Evolutionary conservation across 2,329 filamentous ascomycete genomes (phyloP).

Genomic region (Aspergillus transmontanensis): DNA sequence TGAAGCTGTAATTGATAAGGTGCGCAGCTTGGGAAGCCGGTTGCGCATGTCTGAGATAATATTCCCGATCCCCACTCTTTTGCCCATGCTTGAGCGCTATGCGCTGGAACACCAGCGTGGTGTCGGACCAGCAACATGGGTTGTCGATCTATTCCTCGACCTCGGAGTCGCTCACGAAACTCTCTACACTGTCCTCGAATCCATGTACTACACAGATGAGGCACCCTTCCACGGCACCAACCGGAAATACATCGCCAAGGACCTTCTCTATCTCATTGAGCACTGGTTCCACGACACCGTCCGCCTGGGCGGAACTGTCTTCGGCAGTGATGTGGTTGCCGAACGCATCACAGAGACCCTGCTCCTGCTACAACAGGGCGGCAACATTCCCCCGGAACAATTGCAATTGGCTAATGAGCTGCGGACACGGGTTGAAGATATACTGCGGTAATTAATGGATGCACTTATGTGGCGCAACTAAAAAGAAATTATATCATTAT

Average conservation of each 20-base stretch:
- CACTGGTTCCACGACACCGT: conserved; percentile 63
- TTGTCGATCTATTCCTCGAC: conserved; percentile 66
- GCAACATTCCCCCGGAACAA: conserved; percentile 39
- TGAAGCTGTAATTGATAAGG: conserved; percentile 54
- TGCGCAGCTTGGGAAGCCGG: conserved; percentile 60
- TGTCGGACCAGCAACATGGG: conserved; percentile 57
- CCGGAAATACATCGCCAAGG: conserved; percentile 59
- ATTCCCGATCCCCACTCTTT: conserved; percentile 57
- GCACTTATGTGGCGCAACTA: neutral
- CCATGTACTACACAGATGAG: conserved; percentile 68
- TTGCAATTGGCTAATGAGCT: conserved; percentile 45
- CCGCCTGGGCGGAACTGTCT: conserved; percentile 56
- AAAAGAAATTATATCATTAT: conserved; percentile 5
- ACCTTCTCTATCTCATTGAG: conserved; percentile 63
- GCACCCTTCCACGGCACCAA: conserved; percentile 64
- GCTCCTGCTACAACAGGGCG: conserved; percentile 47
- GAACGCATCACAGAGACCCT: conserved; percentile 50
- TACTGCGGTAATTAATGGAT: conserved; percentile 35
- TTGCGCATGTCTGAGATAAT: conserved; percentile 59
- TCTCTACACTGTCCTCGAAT: conserved; percentile 64
- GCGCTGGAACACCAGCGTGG: conserved; percentile 52
- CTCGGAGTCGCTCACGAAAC: conserved; percentile 64
- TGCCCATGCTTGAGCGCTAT: conserved; percentile 60
- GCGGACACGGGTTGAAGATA: conserved; percentile 43
- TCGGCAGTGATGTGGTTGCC: conserved; percentile 63